These are phyloP conservation scores for Corynascus novoguineensis DNA, from an alignment of 495 filamentous ascomycete genomes.

Conservation along the genomic window DNA sequence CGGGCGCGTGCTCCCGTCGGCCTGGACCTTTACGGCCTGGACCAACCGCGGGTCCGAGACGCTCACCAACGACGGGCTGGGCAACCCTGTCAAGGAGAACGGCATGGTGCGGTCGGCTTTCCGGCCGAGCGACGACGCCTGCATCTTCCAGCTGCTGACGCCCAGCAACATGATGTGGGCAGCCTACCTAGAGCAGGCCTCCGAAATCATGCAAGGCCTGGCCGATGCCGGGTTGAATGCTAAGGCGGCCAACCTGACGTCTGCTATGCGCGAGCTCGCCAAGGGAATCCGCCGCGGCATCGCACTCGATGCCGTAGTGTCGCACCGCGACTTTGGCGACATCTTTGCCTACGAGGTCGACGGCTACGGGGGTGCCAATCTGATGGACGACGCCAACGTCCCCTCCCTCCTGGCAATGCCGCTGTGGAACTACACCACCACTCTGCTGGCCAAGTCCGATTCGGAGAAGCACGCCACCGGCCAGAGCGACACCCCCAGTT, in stretches of 20 bases:
- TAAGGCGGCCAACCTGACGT: conserved; percentile 39
- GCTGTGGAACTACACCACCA: conserved; percentile 29
- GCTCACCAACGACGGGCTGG: conserved; percentile 55
- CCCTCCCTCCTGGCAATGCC: conserved; percentile 49
- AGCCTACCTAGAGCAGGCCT: conserved; percentile 48
- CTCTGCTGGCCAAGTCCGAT: conserved; percentile 5
- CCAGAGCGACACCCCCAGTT: neutral
- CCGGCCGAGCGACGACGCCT: conserved; percentile 57
- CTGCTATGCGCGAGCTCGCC: conserved; percentile 49
- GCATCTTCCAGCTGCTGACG: conserved; percentile 54
- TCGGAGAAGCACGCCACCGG: conserved; percentile 2
- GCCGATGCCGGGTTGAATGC: conserved; percentile 27
- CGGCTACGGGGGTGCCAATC: conserved; percentile 52
- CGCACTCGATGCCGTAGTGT: conserved; percentile 33
- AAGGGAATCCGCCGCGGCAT: conserved; percentile 49
- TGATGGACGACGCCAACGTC: conserved; percentile 64
- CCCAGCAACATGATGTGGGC: conserved; percentile 65
- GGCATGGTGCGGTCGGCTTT: conserved; percentile 60
- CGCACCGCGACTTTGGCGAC: conserved; percentile 33
- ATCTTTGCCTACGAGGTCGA: conserved; percentile 61
- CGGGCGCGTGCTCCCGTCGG: conserved; percentile 47
- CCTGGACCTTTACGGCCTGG: conserved; percentile 54
- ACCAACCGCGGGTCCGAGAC: conserved; percentile 56
- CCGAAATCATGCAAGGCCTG: conserved; percentile 49
- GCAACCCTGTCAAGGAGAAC: conserved; percentile 55